Evolutionary conservation across 2,329 filamentous ascomycete genomes (phyloP).

Genomic region (Ophiostoma australiae): DNA sequence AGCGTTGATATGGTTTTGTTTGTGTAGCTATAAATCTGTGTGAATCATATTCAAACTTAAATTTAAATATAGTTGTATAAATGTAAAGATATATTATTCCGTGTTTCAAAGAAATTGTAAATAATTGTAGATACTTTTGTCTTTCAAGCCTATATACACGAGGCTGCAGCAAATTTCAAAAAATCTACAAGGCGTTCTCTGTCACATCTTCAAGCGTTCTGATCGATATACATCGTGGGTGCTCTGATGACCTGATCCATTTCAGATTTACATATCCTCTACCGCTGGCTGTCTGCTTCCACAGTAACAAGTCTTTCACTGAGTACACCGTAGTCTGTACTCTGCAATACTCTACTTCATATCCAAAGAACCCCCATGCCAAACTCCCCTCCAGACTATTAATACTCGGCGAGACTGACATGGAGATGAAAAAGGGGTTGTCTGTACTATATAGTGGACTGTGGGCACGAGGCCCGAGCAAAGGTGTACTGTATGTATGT

Average conservation of each 20-base stretch:
- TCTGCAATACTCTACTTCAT: neutral
- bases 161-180: no score
- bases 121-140: no score
- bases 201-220: no score
- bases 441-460: neutral
- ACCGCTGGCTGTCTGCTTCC: neutral
- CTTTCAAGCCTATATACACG: no score
- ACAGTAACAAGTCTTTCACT: neutral
- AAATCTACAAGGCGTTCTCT: no score
- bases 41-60: no score
- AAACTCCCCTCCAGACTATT: neutral
- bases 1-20: no score
- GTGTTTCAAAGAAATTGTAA: no score
- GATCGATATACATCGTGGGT: neutral
- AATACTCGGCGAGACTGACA: neutral
- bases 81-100: no score
- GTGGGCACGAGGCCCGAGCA: constrained; percentile 5
- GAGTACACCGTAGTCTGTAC: no score
- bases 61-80: no score
- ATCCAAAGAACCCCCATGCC: neutral
- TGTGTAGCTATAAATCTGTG: no score
- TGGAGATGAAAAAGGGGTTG: neutral
- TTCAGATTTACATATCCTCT: neutral
- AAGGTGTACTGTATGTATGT: neutral
- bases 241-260: neutral